Percentiles rank a stretch among this genome's conserved stretches.
Conservation (phyloP, 331 rosid species). For the Spiraea crenata region DNA sequence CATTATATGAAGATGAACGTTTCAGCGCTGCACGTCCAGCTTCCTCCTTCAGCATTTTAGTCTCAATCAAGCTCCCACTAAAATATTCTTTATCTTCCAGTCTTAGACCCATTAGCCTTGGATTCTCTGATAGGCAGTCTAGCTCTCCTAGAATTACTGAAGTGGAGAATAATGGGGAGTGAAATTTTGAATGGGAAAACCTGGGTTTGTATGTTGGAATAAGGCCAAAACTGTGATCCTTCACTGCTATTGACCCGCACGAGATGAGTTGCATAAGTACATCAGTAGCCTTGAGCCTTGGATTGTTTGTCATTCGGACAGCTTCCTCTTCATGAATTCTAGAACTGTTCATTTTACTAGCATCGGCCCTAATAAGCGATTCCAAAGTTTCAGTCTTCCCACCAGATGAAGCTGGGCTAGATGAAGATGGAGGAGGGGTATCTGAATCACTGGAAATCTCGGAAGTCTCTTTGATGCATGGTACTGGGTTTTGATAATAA, state of each 20-base stretch:
- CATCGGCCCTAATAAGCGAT: constrained; percentile 83
- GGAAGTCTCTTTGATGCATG: constrained; percentile 39
- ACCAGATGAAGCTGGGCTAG: constrained; percentile 73
- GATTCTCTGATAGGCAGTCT: constrained; percentile 61
- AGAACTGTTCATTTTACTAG: constrained; percentile 73
- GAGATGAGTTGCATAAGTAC: constrained; percentile 82
- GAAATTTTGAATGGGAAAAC: constrained; percentile 61
- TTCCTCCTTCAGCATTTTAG: constrained; percentile 53
- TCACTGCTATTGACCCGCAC: constrained; percentile 82
- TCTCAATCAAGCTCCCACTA: constrained; percentile 81
- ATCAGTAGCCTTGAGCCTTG: constrained; percentile 66
- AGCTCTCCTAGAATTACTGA: constrained; percentile 65
- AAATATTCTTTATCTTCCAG: constrained; percentile 79
- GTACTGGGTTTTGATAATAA: constrained; percentile 29
- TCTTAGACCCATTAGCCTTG: constrained; percentile 59
- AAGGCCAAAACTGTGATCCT: constrained; percentile 70
- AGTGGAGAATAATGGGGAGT: constrained; percentile 63
- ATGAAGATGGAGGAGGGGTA: constrained; percentile 63
- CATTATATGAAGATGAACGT: constrained; percentile 76
- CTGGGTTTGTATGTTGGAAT: constrained; percentile 70
- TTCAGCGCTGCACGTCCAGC: constrained; percentile 50
- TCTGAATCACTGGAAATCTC: constrained; percentile 47
- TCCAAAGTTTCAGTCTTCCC: constrained; percentile 85
- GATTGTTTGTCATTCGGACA: constrained; percentile 50
- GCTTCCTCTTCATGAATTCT: constrained; percentile 70